Evolutionary conservation across 225 moss, liverwort and hornwort genomes (phyloP).

Genomic region (Pseudoscleropodium purum): DNA sequence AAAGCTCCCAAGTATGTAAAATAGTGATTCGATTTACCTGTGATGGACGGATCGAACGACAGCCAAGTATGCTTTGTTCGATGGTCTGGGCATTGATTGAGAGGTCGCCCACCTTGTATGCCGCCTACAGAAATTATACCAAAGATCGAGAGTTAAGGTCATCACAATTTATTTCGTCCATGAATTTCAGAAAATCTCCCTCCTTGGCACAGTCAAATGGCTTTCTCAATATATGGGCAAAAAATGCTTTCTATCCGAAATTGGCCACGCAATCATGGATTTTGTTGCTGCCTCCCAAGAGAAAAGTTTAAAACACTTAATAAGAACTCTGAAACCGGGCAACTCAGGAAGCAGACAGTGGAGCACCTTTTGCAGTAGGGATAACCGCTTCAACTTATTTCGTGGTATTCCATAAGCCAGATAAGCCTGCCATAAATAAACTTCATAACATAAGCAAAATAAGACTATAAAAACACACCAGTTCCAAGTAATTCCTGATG

Average conservation of each 20-base stretch:
- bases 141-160: not conserved
- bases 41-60: conserved; percentile 49
- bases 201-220: not conserved
- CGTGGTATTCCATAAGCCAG: conserved; percentile 87
- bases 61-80: conserved; percentile 75
- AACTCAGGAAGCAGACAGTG: not conserved
- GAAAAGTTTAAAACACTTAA: not conserved
- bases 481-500: not conserved
- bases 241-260: not conserved
- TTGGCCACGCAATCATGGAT: not conserved
- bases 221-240: not conserved
- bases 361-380: conserved; percentile 69
- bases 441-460: not conserved
- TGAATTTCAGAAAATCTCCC: not conserved
- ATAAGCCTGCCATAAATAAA: conserved; percentile 47
- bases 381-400: conserved; percentile 65
- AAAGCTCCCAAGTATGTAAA: not conserved
- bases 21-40: conserved; percentile 9
- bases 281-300: not conserved
- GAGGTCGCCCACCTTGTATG: conserved; percentile 69
- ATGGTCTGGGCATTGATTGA: conserved; percentile 81
- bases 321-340: not conserved
- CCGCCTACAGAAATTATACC: conserved; percentile 35
- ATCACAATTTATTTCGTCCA: not conserved
- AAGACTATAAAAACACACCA: not conserved